phyloP scores from a whole-genome alignment of 345 rosid genomes.

The Melaleuca alternifolia region DNA sequence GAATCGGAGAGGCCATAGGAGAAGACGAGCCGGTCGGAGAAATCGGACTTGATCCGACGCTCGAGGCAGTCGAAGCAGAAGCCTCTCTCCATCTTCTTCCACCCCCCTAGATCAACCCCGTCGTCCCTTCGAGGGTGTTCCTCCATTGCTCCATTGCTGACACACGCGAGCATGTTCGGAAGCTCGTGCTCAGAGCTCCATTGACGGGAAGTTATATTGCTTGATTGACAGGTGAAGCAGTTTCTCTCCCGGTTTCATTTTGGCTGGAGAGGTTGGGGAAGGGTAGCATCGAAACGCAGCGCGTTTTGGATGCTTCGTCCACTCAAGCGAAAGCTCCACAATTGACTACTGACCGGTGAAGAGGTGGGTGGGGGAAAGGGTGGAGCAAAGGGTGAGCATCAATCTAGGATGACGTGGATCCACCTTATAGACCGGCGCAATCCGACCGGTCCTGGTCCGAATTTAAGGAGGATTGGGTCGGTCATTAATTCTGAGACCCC shows the following conservation, averaged over 20 bases:
- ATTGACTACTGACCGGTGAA: not conserved
- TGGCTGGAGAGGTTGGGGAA: not conserved
- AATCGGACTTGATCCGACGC: conserved; percentile 53
- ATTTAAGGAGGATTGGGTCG: too few relatives aligned
- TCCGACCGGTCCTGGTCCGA: too few relatives aligned
- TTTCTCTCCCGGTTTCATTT: too few relatives aligned
- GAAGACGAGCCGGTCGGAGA: conserved; percentile 47
- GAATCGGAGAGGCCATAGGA: conserved; percentile 62
- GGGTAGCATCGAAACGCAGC: not conserved
- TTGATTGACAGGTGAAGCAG: not conserved
- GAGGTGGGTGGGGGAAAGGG: not conserved
- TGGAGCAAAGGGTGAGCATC: too few relatives aligned
- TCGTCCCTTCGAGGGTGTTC: not conserved
- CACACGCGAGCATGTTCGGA: not conserved
- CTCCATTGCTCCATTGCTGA: not conserved
- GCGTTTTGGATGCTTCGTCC: not conserved
- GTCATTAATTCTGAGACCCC: too few relatives aligned
- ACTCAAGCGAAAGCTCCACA: not conserved
- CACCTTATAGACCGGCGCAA: too few relatives aligned
- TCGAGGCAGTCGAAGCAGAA: conserved; percentile 70
- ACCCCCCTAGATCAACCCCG: not conserved
- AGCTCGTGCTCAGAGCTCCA: not conserved
- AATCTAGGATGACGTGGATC: too few relatives aligned
- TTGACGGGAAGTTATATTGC: not conserved
- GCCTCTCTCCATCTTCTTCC: not conserved